Percentiles rank a stretch among this genome's conserved stretches.
These are phyloP conservation scores for Beauveria bassiana DNA, from an alignment of 2,329 filamentous ascomycete genomes.

Conservation along the genomic window DNA sequence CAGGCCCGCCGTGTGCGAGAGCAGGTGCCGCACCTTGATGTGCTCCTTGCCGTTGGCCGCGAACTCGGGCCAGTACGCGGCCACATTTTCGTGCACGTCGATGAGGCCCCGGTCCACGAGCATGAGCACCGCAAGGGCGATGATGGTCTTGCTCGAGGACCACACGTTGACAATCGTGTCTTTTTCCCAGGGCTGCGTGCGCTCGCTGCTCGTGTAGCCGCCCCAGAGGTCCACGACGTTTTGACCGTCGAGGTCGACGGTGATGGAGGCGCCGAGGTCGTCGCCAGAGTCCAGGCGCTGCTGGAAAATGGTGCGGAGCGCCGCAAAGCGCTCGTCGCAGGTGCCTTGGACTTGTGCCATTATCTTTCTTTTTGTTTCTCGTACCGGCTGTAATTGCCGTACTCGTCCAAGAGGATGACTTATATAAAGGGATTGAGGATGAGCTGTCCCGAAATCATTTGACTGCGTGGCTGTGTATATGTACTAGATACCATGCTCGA, in stretches of 20 bases:
- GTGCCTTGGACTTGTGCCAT: slow-evolving; percentile 26
- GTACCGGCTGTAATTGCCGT: not conserved
- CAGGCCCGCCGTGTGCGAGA: slow-evolving; percentile 32
- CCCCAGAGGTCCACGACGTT: slow-evolving; percentile 38
- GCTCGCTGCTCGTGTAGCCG: slow-evolving; percentile 25
- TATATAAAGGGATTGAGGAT: not conserved
- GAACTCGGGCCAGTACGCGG: slow-evolving; percentile 40
- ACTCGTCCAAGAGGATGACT: not conserved
- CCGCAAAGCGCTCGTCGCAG: slow-evolving; percentile 28
- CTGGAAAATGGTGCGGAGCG: slow-evolving; percentile 27
- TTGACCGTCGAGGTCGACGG: slow-evolving; percentile 32
- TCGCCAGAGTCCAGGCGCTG: slow-evolving; percentile 27
- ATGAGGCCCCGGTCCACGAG: slow-evolving; percentile 32
- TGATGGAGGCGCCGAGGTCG: slow-evolving; percentile 38
- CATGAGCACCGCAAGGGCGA: slow-evolving; percentile 17
- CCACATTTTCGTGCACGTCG: slow-evolving; percentile 27
- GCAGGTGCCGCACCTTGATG: slow-evolving; percentile 31
- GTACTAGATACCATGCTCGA: not conserved
- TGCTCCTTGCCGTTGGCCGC: slow-evolving; percentile 32
- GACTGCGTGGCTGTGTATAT: not conserved
- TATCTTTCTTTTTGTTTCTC: not conserved
- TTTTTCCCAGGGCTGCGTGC: slow-evolving; percentile 26
- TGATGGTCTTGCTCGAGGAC: slow-evolving; percentile 30
- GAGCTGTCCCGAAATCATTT: not conserved
- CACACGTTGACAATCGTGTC: slow-evolving; percentile 34